Evolutionary conservation across 768 basidiomycete genomes (phyloP).

Genomic region (Naganishia vaughanmartiniae): DNA sequence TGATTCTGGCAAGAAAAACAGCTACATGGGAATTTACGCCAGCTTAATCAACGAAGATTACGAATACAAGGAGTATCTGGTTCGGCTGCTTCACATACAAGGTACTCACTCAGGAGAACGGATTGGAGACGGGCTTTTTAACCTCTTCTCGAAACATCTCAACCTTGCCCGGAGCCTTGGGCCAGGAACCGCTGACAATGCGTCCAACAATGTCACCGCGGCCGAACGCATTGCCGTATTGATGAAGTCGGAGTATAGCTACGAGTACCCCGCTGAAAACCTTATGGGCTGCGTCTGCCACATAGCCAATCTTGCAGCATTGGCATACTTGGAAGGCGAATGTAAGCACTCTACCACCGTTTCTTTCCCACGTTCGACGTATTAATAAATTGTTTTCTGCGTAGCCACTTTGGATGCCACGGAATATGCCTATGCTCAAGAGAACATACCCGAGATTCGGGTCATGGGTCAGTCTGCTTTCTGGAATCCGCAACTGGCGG

Average conservation of each 20-base stretch:
- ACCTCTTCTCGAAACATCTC: not conserved
- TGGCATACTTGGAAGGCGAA: not conserved
- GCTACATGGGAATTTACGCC: constrained; percentile 4
- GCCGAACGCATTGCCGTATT: not conserved
- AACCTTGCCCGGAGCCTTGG: not conserved
- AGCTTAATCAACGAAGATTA: not conserved
- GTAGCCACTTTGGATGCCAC: not conserved
- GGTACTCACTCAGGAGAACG: not conserved
- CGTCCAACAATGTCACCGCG: not conserved
- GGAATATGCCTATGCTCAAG: not conserved
- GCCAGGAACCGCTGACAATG: constrained; percentile 5
- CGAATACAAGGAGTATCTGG: not conserved
- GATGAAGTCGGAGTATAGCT: not conserved
- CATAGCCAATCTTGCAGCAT: not conserved
- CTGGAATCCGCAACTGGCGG: not conserved
- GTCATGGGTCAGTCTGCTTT: not conserved
- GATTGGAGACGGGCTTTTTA: not conserved
- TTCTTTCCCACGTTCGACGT: not conserved
- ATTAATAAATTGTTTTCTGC: not conserved
- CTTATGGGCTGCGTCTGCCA: constrained; percentile 1
- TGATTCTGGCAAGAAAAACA: constrained; percentile 1
- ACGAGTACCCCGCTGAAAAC: not conserved
- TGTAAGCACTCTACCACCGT: not conserved
- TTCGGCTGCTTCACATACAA: not conserved
- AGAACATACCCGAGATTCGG: not conserved